Percentiles rank a stretch among this genome's conserved stretches.
Evolutionary conservation across 176 grass and related monocot species (phyloP).

Genomic region (Triticum dicoccoides): DNA sequence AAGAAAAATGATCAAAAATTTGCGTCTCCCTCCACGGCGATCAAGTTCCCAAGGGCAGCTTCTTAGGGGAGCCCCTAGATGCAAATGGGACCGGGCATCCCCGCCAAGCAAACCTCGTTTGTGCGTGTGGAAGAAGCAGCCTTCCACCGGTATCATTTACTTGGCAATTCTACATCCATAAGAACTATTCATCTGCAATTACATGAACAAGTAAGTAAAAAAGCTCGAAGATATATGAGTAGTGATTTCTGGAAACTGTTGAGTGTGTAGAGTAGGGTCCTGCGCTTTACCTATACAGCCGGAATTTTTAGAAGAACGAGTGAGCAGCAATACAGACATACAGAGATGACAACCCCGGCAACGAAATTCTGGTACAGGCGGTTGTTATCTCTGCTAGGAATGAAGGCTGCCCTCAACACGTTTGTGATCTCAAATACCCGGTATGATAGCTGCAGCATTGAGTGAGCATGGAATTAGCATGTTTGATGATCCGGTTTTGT

Average conservation of each 20-base stretch:
- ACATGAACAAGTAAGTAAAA: background rate
- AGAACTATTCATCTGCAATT: background rate
- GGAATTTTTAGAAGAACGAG: constrained; percentile 79
- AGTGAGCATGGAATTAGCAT: constrained; percentile 25
- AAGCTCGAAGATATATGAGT: background rate
- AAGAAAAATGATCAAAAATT: background rate
- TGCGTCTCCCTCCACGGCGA: background rate
- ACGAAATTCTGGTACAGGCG: constrained; percentile 79
- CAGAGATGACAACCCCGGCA: constrained; percentile 56
- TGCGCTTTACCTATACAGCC: constrained; percentile 58
- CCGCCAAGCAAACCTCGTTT: constrained; percentile 7
- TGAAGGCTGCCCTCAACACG: constrained; percentile 56
- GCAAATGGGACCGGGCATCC: background rate
- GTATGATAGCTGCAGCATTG: constrained; percentile 68
- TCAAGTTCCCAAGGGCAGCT: background rate
- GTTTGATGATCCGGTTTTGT: background rate
- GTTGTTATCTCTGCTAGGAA: constrained; percentile 78
- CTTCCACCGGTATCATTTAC: constrained; percentile 12
- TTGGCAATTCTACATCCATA: constrained; percentile 12
- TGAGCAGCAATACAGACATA: constrained; percentile 70
- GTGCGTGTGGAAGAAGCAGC: background rate
- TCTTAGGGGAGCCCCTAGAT: background rate
- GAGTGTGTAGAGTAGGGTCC: background rate
- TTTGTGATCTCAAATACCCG: constrained; percentile 63
- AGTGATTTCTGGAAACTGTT: background rate